A percentile compares a stretch with the other conserved stretches of the same genome.
Conservation (phyloP, 1,139 yeast genomes). For the Meyerozyma guilliermondii region DNA sequence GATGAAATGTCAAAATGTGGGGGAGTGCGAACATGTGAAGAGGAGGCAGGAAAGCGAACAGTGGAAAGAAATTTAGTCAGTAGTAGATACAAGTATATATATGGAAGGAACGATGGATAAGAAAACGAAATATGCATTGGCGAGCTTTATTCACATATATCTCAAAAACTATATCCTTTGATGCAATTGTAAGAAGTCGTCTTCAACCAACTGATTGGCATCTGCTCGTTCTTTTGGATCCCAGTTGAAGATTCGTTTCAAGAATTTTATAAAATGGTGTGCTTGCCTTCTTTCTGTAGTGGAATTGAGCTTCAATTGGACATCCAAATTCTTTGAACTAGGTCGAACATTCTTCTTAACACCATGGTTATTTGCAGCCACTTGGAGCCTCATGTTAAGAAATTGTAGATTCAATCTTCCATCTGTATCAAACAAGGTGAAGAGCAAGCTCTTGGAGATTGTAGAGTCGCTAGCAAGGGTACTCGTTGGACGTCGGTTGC, state of each 20-base stretch:
- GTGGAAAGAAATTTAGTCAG: too few species aligned
- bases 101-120: too few species aligned
- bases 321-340: slow-evolving; percentile 3
- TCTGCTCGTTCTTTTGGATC: slow-evolving; percentile 44
- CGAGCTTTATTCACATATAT: neutral
- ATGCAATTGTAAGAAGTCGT: slow-evolving; percentile 20
- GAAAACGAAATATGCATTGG: too few species aligned
- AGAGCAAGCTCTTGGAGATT: slow-evolving; percentile 27
- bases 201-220: slow-evolving; percentile 40
- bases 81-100: too few species aligned
- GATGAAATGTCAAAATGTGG: neutral
- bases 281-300: slow-evolving; percentile 8
- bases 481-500: slow-evolving; percentile 23
- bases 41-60: too few species aligned
- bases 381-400: slow-evolving; percentile 10
- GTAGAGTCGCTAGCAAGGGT: slow-evolving; percentile 8
- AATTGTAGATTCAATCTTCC: slow-evolving; percentile 10
- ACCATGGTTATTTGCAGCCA: neutral
- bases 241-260: slow-evolving; percentile 48
- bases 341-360: slow-evolving; percentile 1
- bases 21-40: slow-evolving; percentile 3
- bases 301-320: slow-evolving; percentile 10
- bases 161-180: neutral
- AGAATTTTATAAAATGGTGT: slow-evolving; percentile 22
- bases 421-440: slow-evolving; percentile 10